These are phyloP conservation scores for Cryptococcus neoformans DNA, from an alignment of 1,284 basidiomycete genomes.

Conservation along the genomic window DNA sequence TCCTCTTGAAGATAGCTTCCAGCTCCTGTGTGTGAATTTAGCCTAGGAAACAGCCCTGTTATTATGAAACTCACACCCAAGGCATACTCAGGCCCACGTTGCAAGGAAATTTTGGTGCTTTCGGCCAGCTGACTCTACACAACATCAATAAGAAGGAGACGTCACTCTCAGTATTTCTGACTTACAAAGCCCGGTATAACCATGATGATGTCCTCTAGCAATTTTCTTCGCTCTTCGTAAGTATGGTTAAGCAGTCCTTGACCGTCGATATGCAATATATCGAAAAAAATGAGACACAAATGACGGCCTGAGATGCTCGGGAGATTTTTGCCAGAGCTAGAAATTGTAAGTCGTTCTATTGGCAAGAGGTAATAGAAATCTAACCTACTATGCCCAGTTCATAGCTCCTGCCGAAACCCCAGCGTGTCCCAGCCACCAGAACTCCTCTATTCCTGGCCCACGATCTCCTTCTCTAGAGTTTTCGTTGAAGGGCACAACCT, in stretches of 20 bases:
- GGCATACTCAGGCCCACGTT: no score
- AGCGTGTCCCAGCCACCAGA: slow-evolving; percentile 46
- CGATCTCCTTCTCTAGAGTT: slow-evolving; percentile 34
- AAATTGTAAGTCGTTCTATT: background rate
- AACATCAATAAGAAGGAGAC: no score
- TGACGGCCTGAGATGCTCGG: slow-evolving; percentile 49
- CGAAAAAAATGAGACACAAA: slow-evolving; percentile 78
- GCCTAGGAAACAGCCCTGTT: no score
- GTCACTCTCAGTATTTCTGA: no score
- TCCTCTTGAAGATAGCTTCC: slow-evolving; percentile 55
- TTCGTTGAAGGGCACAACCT: slow-evolving; percentile 78
- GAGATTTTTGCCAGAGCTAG: no score
- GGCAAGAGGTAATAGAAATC: background rate
- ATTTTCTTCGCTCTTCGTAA: slow-evolving; percentile 60
- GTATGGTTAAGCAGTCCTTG: slow-evolving; percentile 57
- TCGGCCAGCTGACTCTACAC: slow-evolving; percentile 56
- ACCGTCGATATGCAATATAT: slow-evolving; percentile 65
- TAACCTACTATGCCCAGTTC: no score
- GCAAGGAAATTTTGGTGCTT: slow-evolving; percentile 32
- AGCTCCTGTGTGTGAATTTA: slow-evolving; percentile 35
- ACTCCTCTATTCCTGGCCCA: slow-evolving; percentile 51
- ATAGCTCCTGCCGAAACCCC: slow-evolving; percentile 19
- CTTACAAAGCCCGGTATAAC: slow-evolving; percentile 55
- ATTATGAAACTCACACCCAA: no score
- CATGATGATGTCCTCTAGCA: slow-evolving; percentile 60